These are phyloP conservation scores for Suillus hirtellus DNA, from an alignment of 768 basidiomycete genomes.

Conservation along the genomic window DNA sequence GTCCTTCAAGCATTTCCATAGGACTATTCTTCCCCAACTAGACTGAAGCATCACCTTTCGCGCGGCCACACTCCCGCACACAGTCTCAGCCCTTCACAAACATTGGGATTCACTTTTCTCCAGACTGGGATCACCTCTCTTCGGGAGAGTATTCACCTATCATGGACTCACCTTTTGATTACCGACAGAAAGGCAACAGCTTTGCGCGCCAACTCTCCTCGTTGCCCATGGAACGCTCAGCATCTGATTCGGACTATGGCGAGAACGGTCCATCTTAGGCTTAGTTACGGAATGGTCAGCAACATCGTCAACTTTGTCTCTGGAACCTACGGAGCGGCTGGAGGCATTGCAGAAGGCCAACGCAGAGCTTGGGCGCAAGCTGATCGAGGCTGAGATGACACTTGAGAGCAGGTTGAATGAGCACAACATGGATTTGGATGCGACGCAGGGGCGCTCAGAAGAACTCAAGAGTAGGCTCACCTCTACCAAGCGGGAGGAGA, in stretches of 20 bases:
- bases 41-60: constrained; percentile 44
- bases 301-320: constrained; percentile 62
- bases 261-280: constrained; percentile 55
- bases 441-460: constrained; percentile 74
- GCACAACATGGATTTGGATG: constrained; percentile 82
- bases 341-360: constrained; percentile 76
- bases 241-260: constrained; percentile 42
- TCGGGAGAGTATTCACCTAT: constrained; percentile 39
- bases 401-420: constrained; percentile 66
- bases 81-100: constrained; percentile 47
- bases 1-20: constrained; percentile 27
- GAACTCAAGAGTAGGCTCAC: constrained; percentile 76
- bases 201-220: constrained; percentile 52
- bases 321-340: constrained; percentile 71
- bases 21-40: constrained; percentile 43
- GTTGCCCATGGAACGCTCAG: constrained; percentile 57
- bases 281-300: constrained; percentile 61
- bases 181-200: constrained; percentile 34
- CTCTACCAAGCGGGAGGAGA: constrained; percentile 86
- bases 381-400: constrained; percentile 71
- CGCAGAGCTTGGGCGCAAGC: constrained; percentile 69
- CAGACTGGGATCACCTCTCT: constrained; percentile 38
- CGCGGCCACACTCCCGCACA: constrained; percentile 67
- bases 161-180: constrained; percentile 38
- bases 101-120: constrained; percentile 42